Evolutionary conservation across 2,329 filamentous ascomycete genomes (phyloP).

Genomic region (Dactylellina parvicollis): DNA sequence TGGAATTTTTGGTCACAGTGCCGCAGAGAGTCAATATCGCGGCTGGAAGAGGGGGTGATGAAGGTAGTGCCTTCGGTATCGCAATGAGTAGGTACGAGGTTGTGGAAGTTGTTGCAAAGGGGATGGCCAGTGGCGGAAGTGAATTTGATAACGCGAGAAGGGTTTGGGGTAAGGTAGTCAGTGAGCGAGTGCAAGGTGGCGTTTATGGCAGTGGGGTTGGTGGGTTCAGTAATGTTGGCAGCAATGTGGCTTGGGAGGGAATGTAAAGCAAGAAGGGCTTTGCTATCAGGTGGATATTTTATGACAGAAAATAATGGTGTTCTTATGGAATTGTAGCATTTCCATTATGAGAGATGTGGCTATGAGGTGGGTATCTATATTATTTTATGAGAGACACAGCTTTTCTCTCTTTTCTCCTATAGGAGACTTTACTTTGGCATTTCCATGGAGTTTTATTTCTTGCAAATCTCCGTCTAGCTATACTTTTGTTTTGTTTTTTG

Average conservation of each 20-base stretch:
- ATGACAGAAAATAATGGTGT: background rate
- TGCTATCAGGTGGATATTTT: constrained; percentile 3
- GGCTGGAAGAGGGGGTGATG: constrained; percentile 37
- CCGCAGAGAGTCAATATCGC: constrained; percentile 47
- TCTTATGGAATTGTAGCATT: background rate
- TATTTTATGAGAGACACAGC: constrained; percentile 2
- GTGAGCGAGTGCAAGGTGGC: constrained; percentile 41
- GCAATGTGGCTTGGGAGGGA: constrained; percentile 41
- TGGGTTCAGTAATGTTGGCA: constrained; percentile 16
- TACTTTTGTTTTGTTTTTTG: constrained; percentile 9
- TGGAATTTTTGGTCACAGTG: constrained; percentile 47
- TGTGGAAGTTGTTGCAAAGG: constrained; percentile 43
- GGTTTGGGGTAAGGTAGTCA: constrained; percentile 47
- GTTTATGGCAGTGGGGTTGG: constrained; percentile 38
- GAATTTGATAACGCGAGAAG: constrained; percentile 43
- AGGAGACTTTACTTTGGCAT: constrained; percentile 26
- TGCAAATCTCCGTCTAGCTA: constrained; percentile 31
- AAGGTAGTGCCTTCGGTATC: constrained; percentile 44
- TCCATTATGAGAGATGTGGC: background rate
- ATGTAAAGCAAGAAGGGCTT: constrained; percentile 22
- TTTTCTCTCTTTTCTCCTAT: background rate
- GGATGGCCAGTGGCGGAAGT: constrained; percentile 39
- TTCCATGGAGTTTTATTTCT: constrained; percentile 48
- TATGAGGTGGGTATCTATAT: background rate
- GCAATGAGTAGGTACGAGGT: constrained; percentile 42